phyloP scores from a whole-genome alignment of 345 rosid species.

The Salix koriyanagi region DNA sequence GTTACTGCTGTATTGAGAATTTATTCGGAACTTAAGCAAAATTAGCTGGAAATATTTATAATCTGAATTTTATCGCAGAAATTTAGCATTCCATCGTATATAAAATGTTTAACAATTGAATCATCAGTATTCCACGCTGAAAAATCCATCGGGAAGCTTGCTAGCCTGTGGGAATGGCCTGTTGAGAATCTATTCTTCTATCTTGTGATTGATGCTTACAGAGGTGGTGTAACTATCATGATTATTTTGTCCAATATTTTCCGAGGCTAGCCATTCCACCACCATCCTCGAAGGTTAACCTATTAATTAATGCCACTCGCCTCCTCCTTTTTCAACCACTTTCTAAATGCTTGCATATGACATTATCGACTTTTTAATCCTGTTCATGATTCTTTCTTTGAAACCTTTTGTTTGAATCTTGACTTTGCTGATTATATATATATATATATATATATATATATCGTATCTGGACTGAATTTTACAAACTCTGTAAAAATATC shows the following conservation, averaged over 20 bases:
- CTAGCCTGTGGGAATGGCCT: background rate
- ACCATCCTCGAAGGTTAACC: background rate
- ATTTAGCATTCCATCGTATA: no score
- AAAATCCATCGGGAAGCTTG: no score
- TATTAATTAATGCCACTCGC: background rate
- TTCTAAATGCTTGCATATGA: conserved; percentile 11
- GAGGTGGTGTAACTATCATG: conserved; percentile 1
- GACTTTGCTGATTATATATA: background rate
- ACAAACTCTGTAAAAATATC: background rate
- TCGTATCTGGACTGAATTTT: background rate
- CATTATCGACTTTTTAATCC: background rate
- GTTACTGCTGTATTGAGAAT: no score
- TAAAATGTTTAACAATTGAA: no score
- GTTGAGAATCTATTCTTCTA: background rate
- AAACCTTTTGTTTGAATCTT: background rate
- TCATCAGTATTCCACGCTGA: no score
- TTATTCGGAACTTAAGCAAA: no score
- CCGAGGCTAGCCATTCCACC: background rate
- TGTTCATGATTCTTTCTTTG: background rate
- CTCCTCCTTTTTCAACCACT: conserved; percentile 7
- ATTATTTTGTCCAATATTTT: background rate
- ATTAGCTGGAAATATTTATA: no score
- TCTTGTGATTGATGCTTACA: background rate
- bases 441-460: background rate
- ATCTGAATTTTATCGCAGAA: no score